Conservation (phyloP, 2,329 filamentous ascomycete species). For the Aaosphaeria arxii region DNA sequence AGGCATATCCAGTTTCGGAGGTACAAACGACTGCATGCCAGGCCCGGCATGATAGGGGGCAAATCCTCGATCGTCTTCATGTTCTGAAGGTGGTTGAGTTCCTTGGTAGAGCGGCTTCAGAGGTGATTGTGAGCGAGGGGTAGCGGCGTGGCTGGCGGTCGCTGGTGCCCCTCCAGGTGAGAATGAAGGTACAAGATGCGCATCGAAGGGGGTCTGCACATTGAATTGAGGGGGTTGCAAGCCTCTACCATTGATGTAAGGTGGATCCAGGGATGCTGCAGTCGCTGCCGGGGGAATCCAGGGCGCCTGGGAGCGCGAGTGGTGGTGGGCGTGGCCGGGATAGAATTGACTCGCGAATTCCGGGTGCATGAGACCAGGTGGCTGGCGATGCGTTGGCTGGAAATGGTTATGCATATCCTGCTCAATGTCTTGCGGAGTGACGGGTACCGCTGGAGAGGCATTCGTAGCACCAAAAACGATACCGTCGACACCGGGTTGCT, state of each 20-base stretch:
- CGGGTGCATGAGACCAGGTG: constrained; percentile 26
- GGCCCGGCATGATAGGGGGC: constrained; percentile 16
- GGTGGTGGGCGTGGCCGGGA: not conserved
- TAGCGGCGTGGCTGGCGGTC: constrained; percentile 20
- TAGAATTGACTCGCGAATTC: not conserved
- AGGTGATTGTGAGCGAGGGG: constrained; percentile 33
- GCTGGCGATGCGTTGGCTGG: constrained; percentile 22
- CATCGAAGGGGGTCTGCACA: constrained; percentile 27
- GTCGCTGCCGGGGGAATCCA: not conserved
- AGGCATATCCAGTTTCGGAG: constrained; percentile 17
- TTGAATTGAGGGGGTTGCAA: constrained; percentile 19
- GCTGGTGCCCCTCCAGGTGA: constrained; percentile 13
- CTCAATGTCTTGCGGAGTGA: constrained; percentile 30
- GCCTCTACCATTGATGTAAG: not conserved
- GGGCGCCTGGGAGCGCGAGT: not conserved
- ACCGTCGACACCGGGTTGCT: constrained; percentile 25
- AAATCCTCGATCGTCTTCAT: constrained; percentile 14
- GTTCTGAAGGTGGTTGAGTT: constrained; percentile 13
- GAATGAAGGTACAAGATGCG: constrained; percentile 15
- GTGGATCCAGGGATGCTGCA: not conserved
- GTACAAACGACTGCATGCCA: constrained; percentile 6
- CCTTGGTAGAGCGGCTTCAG: constrained; percentile 27
- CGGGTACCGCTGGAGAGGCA: constrained; percentile 38
- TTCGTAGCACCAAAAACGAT: constrained; percentile 39
- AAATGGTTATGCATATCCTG: constrained; percentile 4